Base-by-base conservation (phyloP, 2,329 filamentous ascomycete genomes). In the Hymenoscyphus infarciens region DNA sequence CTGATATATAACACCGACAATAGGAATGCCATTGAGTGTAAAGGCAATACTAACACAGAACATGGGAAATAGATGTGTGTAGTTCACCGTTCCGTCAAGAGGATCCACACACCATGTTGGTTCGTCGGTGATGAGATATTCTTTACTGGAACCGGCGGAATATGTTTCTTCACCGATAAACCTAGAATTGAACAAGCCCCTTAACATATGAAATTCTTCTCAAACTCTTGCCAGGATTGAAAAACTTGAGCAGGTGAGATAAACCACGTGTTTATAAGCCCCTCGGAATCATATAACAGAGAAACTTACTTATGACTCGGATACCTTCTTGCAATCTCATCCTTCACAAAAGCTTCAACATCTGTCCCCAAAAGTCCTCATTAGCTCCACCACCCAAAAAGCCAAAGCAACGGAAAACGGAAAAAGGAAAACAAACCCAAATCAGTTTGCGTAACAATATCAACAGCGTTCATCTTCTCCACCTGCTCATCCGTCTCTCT, bases 111-210 rank as follows among this genome's bases (percentile, higher is more conserved):
- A 85, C 90, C 89, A 92, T 35, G 89, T 91, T 53, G 89, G 89
- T 0, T 76, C 69, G 45, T 82, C 73, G 55, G 77, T 78, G 64
- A 92, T 86, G 5, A 92, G 81, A 71, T 92, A 92, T 55, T 86
- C 79, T 69, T 87, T 84, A 0, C 87, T 87, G 29, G 83, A 73
- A 42, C 87, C 86, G 70, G 87, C 85, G 53, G 87, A 88, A 74
- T 92, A 92, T 0, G 84, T 85, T 74, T 93, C 90, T 75, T 93
- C 90, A 65, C 90, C 89, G 42, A 92, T 81, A 74, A 93, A 93
- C 56, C 87, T 89, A 65, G 57, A 61, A 1, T 35, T 19, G 53
- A 19, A 38, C 13, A 5, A 33, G 11, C 8, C 13, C 7, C 10
- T 39, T 25, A 38, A 22, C 33, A 16, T 55, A 27, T 27, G 4